Percentiles rank a stretch among this genome's conserved stretches.
These are phyloP conservation scores for Penicillium sclerotiorum DNA, from an alignment of 2,329 filamentous ascomycete species.

Conservation along the genomic window DNA sequence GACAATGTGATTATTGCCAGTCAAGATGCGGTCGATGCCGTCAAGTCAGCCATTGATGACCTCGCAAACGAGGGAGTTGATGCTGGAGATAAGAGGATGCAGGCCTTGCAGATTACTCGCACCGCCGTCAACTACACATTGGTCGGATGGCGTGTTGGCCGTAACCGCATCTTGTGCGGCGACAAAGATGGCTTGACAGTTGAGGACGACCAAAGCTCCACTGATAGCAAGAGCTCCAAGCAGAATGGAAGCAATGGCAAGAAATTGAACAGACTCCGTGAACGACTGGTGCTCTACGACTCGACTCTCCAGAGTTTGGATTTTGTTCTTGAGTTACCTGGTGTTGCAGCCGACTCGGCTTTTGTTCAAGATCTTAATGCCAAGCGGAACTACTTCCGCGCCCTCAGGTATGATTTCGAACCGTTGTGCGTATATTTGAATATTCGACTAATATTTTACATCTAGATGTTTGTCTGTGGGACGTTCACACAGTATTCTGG, in stretches of 20 bases:
- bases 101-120: slow-evolving; percentile 86
- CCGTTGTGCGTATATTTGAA: not conserved
- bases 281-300: slow-evolving; percentile 87
- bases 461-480: slow-evolving; percentile 77
- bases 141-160: slow-evolving; percentile 91
- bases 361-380: slow-evolving; percentile 78
- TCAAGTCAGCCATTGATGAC: slow-evolving; percentile 91
- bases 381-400: slow-evolving; percentile 80
- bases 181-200: slow-evolving; percentile 72
- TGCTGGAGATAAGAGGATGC: slow-evolving; percentile 83
- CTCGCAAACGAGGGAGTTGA: slow-evolving; percentile 79
- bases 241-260: slow-evolving; percentile 70
- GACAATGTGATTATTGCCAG: slow-evolving; percentile 87
- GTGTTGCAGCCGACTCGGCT: slow-evolving; percentile 78
- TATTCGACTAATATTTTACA: slow-evolving; percentile 16
- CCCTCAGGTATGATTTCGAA: slow-evolving; percentile 68
- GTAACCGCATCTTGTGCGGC: slow-evolving; percentile 88
- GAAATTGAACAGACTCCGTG: slow-evolving; percentile 77
- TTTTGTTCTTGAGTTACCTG: slow-evolving; percentile 83
- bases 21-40: slow-evolving; percentile 91
- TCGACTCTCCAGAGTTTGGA: slow-evolving; percentile 88
- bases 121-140: slow-evolving; percentile 93
- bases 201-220: slow-evolving; percentile 52
- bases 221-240: slow-evolving; percentile 55
- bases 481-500: slow-evolving; percentile 76